These are phyloP conservation scores for Aphanomyces astaci DNA, from an alignment of 352 stramenopile species.

Conservation along the genomic window DNA sequence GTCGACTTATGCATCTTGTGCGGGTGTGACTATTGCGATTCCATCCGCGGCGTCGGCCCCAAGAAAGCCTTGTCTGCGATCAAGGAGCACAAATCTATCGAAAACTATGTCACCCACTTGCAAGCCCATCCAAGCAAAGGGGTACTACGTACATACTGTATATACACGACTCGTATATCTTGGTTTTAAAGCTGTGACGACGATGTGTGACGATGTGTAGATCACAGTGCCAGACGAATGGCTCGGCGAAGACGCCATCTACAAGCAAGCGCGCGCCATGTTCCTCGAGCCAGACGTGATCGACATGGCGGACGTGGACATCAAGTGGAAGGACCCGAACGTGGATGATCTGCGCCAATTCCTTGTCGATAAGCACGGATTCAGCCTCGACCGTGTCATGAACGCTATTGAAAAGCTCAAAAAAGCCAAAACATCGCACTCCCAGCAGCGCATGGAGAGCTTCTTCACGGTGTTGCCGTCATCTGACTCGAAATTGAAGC, in stretches of 20 bases:
- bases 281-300: slow-evolving; percentile 84
- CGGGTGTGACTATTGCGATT: slow-evolving; percentile 98
- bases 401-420: slow-evolving; percentile 92
- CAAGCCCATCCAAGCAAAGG: slow-evolving; percentile 82
- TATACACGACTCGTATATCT: no score
- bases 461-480: slow-evolving; percentile 91
- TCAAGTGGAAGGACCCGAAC: slow-evolving; percentile 93
- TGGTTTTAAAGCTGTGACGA: not conserved
- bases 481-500: slow-evolving; percentile 36
- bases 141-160: no score
- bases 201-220: not conserved
- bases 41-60: slow-evolving; percentile 94
- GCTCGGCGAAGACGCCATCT: slow-evolving; percentile 84
- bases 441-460: slow-evolving; percentile 94
- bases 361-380: slow-evolving; percentile 95
- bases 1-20: slow-evolving; percentile 99
- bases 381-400: slow-evolving; percentile 90
- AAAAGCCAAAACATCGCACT: slow-evolving; percentile 91
- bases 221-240: slow-evolving; percentile 53
- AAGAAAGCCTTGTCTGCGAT: slow-evolving; percentile 98
- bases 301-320: slow-evolving; percentile 55
- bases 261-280: slow-evolving; percentile 88
- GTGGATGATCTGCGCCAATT: slow-evolving; percentile 88
- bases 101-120: slow-evolving; percentile 89
- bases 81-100: slow-evolving; percentile 92